Conservation (phyloP, 345 rosid species). For the Anastatica hierochuntica region DNA sequence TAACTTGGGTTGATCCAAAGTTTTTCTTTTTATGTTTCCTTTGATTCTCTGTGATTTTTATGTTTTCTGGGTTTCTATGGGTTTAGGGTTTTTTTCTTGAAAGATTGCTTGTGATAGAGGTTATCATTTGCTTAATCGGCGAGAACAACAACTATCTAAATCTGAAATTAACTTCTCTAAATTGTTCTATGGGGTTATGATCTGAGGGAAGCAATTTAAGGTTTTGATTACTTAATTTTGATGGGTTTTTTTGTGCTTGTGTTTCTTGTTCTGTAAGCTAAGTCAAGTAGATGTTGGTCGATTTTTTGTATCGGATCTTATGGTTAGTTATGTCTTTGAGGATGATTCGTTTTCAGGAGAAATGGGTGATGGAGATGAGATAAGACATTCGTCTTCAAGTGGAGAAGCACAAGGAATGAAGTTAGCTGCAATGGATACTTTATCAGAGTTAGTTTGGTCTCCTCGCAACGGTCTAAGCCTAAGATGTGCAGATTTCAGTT, state of each 20-base stretch:
- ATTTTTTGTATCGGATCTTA: background rate
- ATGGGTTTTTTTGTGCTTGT: too few species aligned
- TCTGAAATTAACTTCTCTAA: background rate
- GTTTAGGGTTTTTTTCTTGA: conserved; percentile 8
- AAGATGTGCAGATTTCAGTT: conserved; percentile 62
- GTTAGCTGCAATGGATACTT: conserved; percentile 43
- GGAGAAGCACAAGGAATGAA: conserved; percentile 40
- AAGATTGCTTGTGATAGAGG: conserved; percentile 12
- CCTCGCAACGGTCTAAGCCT: conserved; percentile 66
- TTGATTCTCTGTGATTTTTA: background rate
- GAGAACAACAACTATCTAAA: too few species aligned
- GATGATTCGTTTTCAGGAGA: conserved; percentile 24
- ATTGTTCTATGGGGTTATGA: too few species aligned
- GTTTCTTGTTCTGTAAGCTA: conserved; percentile 14
- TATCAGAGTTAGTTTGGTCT: conserved; percentile 91
- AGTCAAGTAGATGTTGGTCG: too few species aligned
- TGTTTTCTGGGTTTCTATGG: background rate
- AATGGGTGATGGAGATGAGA: conserved; percentile 44
- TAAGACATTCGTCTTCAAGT: conserved; percentile 36
- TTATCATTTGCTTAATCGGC: conserved; percentile 12
- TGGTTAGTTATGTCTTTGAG: conserved; percentile 3
- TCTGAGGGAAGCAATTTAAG: too few species aligned
- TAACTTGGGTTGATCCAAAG: too few species aligned
- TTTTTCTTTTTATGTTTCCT: conserved; percentile 17
- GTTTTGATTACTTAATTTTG: too few species aligned